phyloP scores from a whole-genome alignment of 78 protist genomes.

The Dictyostelium brefeldianum region DNA sequence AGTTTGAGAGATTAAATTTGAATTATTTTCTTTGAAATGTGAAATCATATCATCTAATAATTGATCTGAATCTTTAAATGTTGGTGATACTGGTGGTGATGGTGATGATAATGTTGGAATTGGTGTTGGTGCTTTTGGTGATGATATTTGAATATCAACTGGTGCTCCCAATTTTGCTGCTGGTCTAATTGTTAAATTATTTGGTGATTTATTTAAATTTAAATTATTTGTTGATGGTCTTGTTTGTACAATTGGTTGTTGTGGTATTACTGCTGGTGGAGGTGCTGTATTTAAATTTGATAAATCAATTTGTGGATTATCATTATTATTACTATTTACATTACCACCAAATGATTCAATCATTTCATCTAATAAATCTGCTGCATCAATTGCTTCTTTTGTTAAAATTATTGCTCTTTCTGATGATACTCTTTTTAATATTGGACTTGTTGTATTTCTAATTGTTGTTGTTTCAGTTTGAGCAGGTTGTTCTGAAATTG shows the following conservation, averaged over 20 bases:
- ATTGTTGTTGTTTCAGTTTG: not conserved
- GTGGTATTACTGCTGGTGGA: not conserved
- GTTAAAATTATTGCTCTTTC: constrained; percentile 33
- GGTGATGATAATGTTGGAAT: constrained; percentile 52
- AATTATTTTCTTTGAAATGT: constrained; percentile 40
- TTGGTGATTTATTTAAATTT: constrained; percentile 15
- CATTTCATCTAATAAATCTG: constrained; percentile 75
- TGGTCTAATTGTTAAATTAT: constrained; percentile 33
- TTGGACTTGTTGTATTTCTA: not conserved
- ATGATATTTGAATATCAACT: constrained; percentile 53
- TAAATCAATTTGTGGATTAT: not conserved
- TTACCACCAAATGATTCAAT: constrained; percentile 68
- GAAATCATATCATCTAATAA: constrained; percentile 73
- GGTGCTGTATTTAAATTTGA: not conserved
- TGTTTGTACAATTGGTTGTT: not conserved
- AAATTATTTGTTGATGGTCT: not conserved
- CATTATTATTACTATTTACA: not conserved
- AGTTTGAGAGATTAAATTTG: not conserved
- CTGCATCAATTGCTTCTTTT: constrained; percentile 66
- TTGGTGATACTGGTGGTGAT: constrained; percentile 28
- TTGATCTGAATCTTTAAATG: not conserved
- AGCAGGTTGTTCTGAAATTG: not conserved
- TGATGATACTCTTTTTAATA: constrained; percentile 1
- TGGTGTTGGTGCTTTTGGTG: constrained; percentile 80
- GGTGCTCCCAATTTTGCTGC: constrained; percentile 54